Evolutionary conservation across 805 yeast species (phyloP).

Genomic region (Starmerella ratchasimensis): DNA sequence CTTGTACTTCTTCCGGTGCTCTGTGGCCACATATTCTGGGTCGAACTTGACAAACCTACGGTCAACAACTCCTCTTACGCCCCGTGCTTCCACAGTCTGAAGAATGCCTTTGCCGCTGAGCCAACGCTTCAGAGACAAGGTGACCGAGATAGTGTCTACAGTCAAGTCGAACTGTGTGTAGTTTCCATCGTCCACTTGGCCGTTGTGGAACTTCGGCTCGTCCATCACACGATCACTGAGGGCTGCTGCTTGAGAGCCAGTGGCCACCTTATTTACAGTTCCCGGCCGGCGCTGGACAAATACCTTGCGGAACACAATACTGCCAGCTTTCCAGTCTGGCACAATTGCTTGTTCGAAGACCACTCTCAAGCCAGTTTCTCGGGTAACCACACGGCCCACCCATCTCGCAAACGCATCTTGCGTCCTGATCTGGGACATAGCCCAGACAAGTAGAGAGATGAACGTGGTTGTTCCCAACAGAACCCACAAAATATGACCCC

Average conservation of each 20-base stretch:
- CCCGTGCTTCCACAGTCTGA: slow-evolving; percentile 64
- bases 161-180: slow-evolving; percentile 91
- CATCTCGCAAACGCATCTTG: slow-evolving; percentile 74
- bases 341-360: slow-evolving; percentile 88
- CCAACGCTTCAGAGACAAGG: slow-evolving; percentile 76
- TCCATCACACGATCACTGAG: slow-evolving; percentile 36
- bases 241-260: slow-evolving; percentile 64
- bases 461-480: slow-evolving; percentile 87
- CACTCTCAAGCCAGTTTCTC: slow-evolving; percentile 68
- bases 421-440: slow-evolving; percentile 73
- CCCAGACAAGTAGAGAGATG: slow-evolving; percentile 60
- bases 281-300: slow-evolving; percentile 77
- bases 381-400: slow-evolving; percentile 71
- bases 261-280: slow-evolving; percentile 36
- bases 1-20: slow-evolving; percentile 51
- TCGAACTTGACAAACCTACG: slow-evolving; percentile 78
- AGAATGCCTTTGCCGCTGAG: slow-evolving; percentile 78
- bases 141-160: slow-evolving; percentile 68
- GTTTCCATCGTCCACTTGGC: slow-evolving; percentile 58
- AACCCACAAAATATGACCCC: slow-evolving; percentile 71
- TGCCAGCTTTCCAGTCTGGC: slow-evolving; percentile 85
- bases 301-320: slow-evolving; percentile 70
- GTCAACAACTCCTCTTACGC: slow-evolving; percentile 85
- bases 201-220: neutral
- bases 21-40: slow-evolving; percentile 67